phyloP scores from a whole-genome alignment of 2,329 filamentous ascomycete genomes.

The Trichoderma afroharzianum region DNA sequence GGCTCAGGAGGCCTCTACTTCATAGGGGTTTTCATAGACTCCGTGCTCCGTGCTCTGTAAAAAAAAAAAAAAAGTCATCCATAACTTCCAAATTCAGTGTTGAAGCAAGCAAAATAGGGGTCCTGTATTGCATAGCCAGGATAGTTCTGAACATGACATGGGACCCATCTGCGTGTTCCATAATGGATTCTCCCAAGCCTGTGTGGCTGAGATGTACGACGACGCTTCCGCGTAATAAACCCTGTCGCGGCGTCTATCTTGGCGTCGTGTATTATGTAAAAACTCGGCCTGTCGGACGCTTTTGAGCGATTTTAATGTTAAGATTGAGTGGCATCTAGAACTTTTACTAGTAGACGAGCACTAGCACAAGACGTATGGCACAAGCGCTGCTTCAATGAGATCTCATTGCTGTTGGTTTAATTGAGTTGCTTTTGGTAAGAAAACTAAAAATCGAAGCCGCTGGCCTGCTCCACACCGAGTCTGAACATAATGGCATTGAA shows the following conservation, averaged over 20 bases:
- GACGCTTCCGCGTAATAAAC: neutral
- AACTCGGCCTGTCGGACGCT: neutral
- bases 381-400: neutral
- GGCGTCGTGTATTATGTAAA: neutral
- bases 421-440: neutral
- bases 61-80: no score
- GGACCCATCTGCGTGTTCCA: neutral
- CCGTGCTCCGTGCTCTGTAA: neutral
- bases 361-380: neutral
- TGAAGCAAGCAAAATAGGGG: neutral
- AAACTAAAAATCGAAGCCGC: neutral
- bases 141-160: neutral
- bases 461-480: neutral
- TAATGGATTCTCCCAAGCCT: no score
- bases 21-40: neutral
- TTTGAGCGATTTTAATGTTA: conserved; percentile 3
- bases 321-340: neutral
- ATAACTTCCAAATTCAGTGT: neutral
- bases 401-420: neutral
- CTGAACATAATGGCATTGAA: neutral
- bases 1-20: neutral
- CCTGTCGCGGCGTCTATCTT: neutral
- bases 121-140: neutral
- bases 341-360: neutral
- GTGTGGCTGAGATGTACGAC: conserved; percentile 7